Percentiles rank a stretch among this genome's conserved stretches.
phyloP scores from a whole-genome alignment of 805 yeast species.

The Metschnikowia dekortorum region DNA sequence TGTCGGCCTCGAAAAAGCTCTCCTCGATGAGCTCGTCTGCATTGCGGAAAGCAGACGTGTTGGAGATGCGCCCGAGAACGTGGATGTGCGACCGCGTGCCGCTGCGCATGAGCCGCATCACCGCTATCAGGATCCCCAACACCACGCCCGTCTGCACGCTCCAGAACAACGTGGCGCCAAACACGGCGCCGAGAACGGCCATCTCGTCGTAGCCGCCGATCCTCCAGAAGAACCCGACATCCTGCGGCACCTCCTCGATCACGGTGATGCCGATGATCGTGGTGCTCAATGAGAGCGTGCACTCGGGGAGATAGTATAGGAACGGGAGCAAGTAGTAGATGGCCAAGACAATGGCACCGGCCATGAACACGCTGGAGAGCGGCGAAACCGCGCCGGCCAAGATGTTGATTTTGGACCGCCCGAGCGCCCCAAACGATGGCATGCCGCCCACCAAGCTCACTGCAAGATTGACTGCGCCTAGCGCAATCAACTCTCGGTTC shows the following conservation, averaged over 20 bases:
- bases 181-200: conserved; percentile 19
- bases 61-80: conserved; percentile 39
- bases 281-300: conserved; percentile 32
- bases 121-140: conserved; percentile 32
- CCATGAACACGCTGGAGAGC: conserved; percentile 34
- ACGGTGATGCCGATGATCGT: conserved; percentile 51
- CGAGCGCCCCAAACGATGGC: conserved; percentile 35
- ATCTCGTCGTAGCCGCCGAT: conserved; percentile 23
- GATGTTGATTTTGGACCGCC: conserved; percentile 27
- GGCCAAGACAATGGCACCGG: conserved; percentile 23
- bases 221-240: conserved; percentile 18
- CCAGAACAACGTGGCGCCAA: conserved; percentile 30
- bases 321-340: conserved; percentile 23
- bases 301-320: conserved; percentile 27
- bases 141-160: conserved; percentile 36
- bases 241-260: conserved; percentile 46
- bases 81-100: conserved; percentile 42
- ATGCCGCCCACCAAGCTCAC: conserved; percentile 28
- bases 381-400: conserved; percentile 47
- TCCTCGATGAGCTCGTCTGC: conserved; percentile 59
- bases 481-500: conserved; percentile 31
- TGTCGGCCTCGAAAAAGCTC: conserved; percentile 16
- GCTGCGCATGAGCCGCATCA: conserved; percentile 32
- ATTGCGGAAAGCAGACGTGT: conserved; percentile 57
- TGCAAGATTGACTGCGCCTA: conserved; percentile 27